Base-by-base conservation (phyloP, 1,284 basidiomycete genomes). In the Cystobasidium pallidum region DNA sequence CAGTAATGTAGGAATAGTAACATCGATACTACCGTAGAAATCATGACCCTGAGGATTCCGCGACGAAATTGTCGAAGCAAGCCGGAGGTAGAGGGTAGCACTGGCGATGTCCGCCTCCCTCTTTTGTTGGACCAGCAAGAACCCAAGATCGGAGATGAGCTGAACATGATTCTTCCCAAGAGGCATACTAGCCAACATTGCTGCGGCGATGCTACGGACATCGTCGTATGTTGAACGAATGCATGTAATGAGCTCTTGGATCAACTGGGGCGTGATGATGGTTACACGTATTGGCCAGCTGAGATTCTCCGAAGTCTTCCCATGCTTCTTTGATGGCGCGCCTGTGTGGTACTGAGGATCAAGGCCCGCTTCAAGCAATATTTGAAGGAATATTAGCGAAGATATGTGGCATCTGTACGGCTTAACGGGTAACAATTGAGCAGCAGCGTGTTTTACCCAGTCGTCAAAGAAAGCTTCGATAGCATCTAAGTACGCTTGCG, bases 211-310 rank as follows among this genome's bases (percentile, higher is more conserved):
- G 39, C 21, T 55, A 21, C 59, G 59, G 39, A 71, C 61, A 24
- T 71, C 68, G 30, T 63, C 68, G 43, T 71, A 71, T 1, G 68
- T 71, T 13, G 68, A 71, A 13, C 39, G 41, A 19, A 64, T 57
- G 39, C 68, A 71, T 30, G 59, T 30, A 13, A 71, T 41, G 24
- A 71, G 49, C 13, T 41, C 32, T 17, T 43, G 49, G 24, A 43
- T 47, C 26, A 64, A 43, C 7, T 21, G 17, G 7, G 24, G 8
- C 15, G 30, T 64, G 19, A 64, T 28, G 47, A 64, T 64, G 7
- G 30, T 24, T 10, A 59, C 8, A 17, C 43, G 17, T 21, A 71
- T 64, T 64, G 68, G 30, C 68, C 68, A 71, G 17, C 1, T 47
- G 28, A 49, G n/a, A n/a, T n/a, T n/a, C n/a, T n/a, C n/a, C 8